Conservation (phyloP, 305 asterid species). For the Rubia tinctorum region DNA sequence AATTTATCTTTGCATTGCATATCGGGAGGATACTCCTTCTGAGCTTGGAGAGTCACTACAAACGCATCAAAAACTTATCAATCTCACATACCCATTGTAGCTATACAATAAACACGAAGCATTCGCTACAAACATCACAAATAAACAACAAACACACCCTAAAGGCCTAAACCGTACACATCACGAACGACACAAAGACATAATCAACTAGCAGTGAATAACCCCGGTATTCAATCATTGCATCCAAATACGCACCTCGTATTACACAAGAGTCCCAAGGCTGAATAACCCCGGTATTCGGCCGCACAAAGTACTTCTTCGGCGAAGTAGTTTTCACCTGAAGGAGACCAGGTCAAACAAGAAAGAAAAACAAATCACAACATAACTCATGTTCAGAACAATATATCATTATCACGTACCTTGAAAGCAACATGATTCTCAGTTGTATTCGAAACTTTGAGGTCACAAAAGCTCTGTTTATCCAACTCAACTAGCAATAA, state of each 20-base stretch:
- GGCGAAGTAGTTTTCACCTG: slow-evolving; percentile 96
- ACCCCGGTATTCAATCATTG: neutral
- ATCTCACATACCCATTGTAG: slow-evolving; percentile 3
- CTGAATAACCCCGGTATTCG: slow-evolving; percentile 65
- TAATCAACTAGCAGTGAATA: neutral
- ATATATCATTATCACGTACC: slow-evolving; percentile 35
- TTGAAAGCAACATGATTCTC: slow-evolving; percentile 81
- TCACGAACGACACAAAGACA: neutral
- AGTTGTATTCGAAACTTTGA: slow-evolving; percentile 67
- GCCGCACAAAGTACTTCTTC: slow-evolving; percentile 81
- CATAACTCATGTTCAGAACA: neutral
- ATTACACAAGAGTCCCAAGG: slow-evolving; percentile 73
- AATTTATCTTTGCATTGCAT: slow-evolving; percentile 88
- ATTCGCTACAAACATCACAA: neutral
- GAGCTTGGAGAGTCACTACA: slow-evolving; percentile 85
- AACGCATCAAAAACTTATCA: slow-evolving; percentile 20
- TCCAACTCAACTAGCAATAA: slow-evolving; percentile 65
- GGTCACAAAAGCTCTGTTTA: slow-evolving; percentile 73
- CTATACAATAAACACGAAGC: neutral
- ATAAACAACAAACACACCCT: neutral
- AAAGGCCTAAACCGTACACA: neutral
- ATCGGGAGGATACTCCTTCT: slow-evolving; percentile 62
- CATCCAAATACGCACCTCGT: slow-evolving; percentile 47
- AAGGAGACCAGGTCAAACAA: slow-evolving; percentile 2
- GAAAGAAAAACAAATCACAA: neutral